Conservation (phyloP, 1,139 yeast species). For the Chernovozyma sophiae-reginae region DNA sequence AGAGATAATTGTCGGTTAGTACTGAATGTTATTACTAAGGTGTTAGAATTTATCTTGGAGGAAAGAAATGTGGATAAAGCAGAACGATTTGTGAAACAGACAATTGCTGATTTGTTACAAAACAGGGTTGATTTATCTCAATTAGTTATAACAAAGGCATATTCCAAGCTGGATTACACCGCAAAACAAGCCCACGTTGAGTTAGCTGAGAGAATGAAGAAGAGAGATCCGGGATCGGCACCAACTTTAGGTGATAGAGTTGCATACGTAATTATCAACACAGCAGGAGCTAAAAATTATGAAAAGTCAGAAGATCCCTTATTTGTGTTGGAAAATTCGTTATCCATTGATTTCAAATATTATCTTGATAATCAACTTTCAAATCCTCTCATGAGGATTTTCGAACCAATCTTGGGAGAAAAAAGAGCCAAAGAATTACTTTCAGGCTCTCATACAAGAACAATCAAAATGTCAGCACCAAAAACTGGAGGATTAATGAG, state of each 20-base stretch:
- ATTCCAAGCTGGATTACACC: slow-evolving; percentile 85
- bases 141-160: slow-evolving; percentile 88
- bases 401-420: slow-evolving; percentile 93
- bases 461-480: slow-evolving; percentile 63
- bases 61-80: slow-evolving; percentile 90
- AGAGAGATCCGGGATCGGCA: slow-evolving; percentile 96
- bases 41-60: slow-evolving; percentile 77
- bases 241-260: slow-evolving; percentile 98
- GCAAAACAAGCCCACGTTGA: slow-evolving; percentile 98
- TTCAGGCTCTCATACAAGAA: slow-evolving; percentile 79
- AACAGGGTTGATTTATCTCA: slow-evolving; percentile 91
- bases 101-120: slow-evolving; percentile 86
- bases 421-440: slow-evolving; percentile 72
- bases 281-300: slow-evolving; percentile 81
- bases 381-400: slow-evolving; percentile 89
- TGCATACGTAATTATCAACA: slow-evolving; percentile 89
- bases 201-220: slow-evolving; percentile 90
- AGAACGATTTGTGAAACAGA: slow-evolving; percentile 74
- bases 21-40: slow-evolving; percentile 90
- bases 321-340: slow-evolving; percentile 83
- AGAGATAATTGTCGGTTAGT: slow-evolving; percentile 96
- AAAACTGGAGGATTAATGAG: slow-evolving; percentile 81
- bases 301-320: slow-evolving; percentile 97
- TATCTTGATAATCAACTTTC: slow-evolving; percentile 90
- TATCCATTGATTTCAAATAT: slow-evolving; percentile 93